Base-by-base conservation (phyloP, 208 protist genomes). In the Wallacemonas collosoma region DNA sequence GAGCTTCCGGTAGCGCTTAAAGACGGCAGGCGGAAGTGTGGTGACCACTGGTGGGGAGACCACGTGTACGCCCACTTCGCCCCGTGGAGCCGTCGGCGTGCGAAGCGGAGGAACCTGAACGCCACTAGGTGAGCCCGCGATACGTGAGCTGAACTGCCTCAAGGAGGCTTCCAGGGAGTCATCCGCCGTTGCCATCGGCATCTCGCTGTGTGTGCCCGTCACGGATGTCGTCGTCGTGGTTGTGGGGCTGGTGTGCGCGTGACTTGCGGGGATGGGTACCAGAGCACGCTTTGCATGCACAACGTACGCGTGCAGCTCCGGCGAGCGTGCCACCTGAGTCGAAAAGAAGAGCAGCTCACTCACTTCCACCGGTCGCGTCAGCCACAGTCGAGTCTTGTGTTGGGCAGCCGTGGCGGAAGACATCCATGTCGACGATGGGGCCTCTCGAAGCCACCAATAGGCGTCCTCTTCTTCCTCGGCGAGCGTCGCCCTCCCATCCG, bases 1-100 rank as follows among this genome's bases (percentile, higher is more conserved):
- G 15, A 71, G 53, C 40, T 11, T 50, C 35, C 41, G 70, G 68
- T 88, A 83, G 47, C 76, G 78, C 44, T 51, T 50, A 48, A 67
- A 76, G n/a, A 64, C 64, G 5, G 51, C 36, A 14, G 9, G 2
- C 5, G 72, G 64, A 11, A 76, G 43, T 14, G 51, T 17, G 12
- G 41, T 76, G 53, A 61, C 41, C 39, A 71, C 51, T 14, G 60
- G 60, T 17, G 60, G 60, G 3, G 38, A n/a, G 14, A 41, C 41
- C 40, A n/a, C 11, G 8, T 9, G 14, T 36, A 14, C 15, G 7
- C 3, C 3, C 4, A 26, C 26, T 26, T 26, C 26, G 26, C 26
- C 26, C 26, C 26, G 26, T 26, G 26, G 26, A 26, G 26, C 26
- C 26, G 26, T 26, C 26, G 26, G 26, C 26, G 26, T 26, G 26